These are phyloP conservation scores for Chaetomiaceae sp. DNA, from an alignment of 2,329 filamentous ascomycete genomes.

Conservation along the genomic window DNA sequence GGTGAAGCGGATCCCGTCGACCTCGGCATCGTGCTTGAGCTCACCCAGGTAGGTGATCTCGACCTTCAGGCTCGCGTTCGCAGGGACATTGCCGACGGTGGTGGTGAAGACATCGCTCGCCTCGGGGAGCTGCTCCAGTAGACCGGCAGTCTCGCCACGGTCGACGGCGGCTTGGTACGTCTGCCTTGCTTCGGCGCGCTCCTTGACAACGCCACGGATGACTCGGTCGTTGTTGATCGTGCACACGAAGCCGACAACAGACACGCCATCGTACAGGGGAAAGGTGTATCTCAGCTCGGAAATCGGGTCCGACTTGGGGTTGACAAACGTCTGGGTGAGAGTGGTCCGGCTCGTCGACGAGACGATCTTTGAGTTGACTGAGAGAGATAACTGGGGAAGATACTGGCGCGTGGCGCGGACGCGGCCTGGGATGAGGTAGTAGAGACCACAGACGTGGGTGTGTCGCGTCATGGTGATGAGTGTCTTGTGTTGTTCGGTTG, in stretches of 20 bases:
- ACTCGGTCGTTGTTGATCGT: slow-evolving; percentile 54
- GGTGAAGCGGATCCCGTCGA: slow-evolving; percentile 63
- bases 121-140: slow-evolving; percentile 57
- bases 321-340: slow-evolving; percentile 56
- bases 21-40: slow-evolving; percentile 65
- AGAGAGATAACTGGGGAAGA: slow-evolving; percentile 54
- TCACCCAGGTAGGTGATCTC: slow-evolving; percentile 64
- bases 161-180: slow-evolving; percentile 56
- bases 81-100: slow-evolving; percentile 62
- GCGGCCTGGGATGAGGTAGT: slow-evolving; percentile 23
- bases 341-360: slow-evolving; percentile 46
- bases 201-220: slow-evolving; percentile 62
- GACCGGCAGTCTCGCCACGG: slow-evolving; percentile 56
- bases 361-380: slow-evolving; percentile 57
- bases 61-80: slow-evolving; percentile 51
- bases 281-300: slow-evolving; percentile 61
- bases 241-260: slow-evolving; percentile 63
- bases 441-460: slow-evolving; percentile 34
- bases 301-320: slow-evolving; percentile 43
- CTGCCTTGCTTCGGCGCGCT: slow-evolving; percentile 55
- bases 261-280: slow-evolving; percentile 67
- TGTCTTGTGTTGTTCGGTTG: no score
- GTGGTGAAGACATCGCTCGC: slow-evolving; percentile 64
- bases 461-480: neutral
- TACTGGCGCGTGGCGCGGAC: slow-evolving; percentile 32